A percentile compares a stretch with the other conserved stretches of the same genome.
Conservation (phyloP, 2,329 filamentous ascomycete genomes). For the Apiospora malaysiana region DNA sequence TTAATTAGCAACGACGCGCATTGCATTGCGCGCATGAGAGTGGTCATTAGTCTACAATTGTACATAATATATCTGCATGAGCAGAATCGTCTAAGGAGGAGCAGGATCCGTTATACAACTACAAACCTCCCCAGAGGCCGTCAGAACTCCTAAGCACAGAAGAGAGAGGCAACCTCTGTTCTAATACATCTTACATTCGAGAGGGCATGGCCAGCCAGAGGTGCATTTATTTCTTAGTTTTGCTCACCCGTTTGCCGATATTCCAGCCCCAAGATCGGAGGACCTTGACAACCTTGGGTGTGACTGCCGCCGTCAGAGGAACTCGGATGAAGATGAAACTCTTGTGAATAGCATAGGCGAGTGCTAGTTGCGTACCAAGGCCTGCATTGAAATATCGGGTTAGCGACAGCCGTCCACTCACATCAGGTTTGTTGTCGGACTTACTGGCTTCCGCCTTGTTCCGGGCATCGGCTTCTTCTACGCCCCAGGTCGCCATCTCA, state of each 20-base stretch:
- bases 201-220: not conserved
- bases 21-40: not conserved
- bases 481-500: conserved; percentile 63
- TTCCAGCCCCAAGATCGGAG: conserved; percentile 92
- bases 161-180: not conserved
- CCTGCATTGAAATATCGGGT: conserved; percentile 46
- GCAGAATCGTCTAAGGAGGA: conserved; percentile 17
- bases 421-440: conserved; percentile 44
- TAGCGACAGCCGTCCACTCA: not conserved
- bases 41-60: conserved; percentile 16
- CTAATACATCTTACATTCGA: not conserved
- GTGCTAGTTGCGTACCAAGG: conserved; percentile 79
- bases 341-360: conserved; percentile 98
- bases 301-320: conserved; percentile 86
- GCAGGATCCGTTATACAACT: conserved; percentile 4
- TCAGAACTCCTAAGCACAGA: not conserved
- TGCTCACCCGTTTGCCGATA: conserved; percentile 73
- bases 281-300: conserved; percentile 91
- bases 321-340: conserved; percentile 97
- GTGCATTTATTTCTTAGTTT: conserved; percentile 24
- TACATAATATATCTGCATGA: conserved; percentile 17
- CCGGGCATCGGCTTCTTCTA: conserved; percentile 66
- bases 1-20: not conserved
- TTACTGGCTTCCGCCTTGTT: conserved; percentile 75
- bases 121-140: not conserved